phyloP scores from a whole-genome alignment of 805 yeast genomes.

The Pichia pseudocactophila region DNA sequence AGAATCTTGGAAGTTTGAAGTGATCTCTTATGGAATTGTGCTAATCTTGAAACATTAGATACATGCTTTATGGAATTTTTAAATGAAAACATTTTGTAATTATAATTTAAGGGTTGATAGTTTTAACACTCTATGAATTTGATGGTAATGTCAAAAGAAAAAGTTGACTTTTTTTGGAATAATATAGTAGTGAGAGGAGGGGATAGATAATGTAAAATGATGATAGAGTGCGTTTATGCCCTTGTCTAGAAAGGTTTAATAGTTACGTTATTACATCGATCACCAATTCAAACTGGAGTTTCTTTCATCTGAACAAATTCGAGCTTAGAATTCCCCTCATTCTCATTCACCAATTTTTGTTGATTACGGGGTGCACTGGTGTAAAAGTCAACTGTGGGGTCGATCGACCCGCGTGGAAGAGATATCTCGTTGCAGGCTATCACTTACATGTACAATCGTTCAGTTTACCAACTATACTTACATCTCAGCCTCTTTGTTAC shows the following conservation, averaged over 20 bases:
- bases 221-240: not conserved
- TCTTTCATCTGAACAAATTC: not conserved
- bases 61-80: constrained; percentile 6
- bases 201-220: not conserved
- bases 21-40: constrained; percentile 1
- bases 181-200: not conserved
- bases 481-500: too few relatives aligned
- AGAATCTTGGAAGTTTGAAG: constrained; percentile 5
- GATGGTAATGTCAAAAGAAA: not conserved
- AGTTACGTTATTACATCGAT: too few relatives aligned
- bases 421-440: too few relatives aligned
- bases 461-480: too few relatives aligned
- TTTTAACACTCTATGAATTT: not conserved
- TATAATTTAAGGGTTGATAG: not conserved
- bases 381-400: too few relatives aligned
- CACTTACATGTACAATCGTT: too few relatives aligned
- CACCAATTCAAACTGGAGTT: not conserved
- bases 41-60: constrained; percentile 5
- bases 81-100: constrained; percentile 10
- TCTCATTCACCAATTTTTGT: not conserved
- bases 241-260: not conserved
- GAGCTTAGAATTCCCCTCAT: not conserved
- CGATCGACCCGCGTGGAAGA: too few relatives aligned
- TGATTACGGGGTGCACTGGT: not conserved
- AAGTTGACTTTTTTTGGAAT: not conserved